Conservation (phyloP, 1,139 yeast species). For the Debaryomyces sp. region DNA sequence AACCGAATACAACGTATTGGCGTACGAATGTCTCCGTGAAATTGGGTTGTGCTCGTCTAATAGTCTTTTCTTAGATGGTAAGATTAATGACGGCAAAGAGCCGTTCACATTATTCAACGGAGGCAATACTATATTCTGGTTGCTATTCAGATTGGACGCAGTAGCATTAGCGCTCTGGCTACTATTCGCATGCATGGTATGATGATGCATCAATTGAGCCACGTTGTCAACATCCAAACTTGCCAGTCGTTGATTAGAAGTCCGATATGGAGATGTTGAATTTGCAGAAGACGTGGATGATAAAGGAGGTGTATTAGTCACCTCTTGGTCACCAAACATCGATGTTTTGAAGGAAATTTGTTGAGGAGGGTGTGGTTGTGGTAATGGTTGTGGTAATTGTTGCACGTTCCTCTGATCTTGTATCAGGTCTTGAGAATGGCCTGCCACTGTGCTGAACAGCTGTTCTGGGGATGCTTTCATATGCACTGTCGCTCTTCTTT, state of each 20-base stretch:
- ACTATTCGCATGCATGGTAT: not conserved
- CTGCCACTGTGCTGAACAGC: not conserved
- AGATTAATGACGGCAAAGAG: conserved; percentile 12
- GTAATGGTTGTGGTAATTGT: conserved; percentile 8
- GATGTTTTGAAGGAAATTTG: conserved; percentile 42
- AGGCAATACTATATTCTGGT: conserved; percentile 9
- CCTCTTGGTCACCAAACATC: conserved; percentile 31
- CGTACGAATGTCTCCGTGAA: conserved; percentile 32
- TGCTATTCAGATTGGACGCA: not conserved
- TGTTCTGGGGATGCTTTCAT: not conserved
- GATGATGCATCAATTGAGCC: conserved; percentile 12
- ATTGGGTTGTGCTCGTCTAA: conserved; percentile 27
- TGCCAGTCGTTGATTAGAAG: conserved; percentile 26
- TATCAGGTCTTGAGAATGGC: not conserved
- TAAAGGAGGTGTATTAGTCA: conserved; percentile 8
- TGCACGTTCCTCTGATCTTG: not conserved
- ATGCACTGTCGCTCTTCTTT: conserved; percentile 54
- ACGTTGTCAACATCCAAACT: conserved; percentile 30
- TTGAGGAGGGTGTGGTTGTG: conserved; percentile 11
- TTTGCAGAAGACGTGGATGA: not conserved
- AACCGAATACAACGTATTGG: conserved; percentile 22
- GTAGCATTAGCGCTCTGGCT: not conserved
- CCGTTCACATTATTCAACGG: conserved; percentile 8
- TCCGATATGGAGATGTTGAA: conserved; percentile 4
- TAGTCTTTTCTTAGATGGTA: conserved; percentile 30